phyloP scores from a whole-genome alignment of 2,329 filamentous ascomycete genomes.

The Oidium heveae region DNA sequence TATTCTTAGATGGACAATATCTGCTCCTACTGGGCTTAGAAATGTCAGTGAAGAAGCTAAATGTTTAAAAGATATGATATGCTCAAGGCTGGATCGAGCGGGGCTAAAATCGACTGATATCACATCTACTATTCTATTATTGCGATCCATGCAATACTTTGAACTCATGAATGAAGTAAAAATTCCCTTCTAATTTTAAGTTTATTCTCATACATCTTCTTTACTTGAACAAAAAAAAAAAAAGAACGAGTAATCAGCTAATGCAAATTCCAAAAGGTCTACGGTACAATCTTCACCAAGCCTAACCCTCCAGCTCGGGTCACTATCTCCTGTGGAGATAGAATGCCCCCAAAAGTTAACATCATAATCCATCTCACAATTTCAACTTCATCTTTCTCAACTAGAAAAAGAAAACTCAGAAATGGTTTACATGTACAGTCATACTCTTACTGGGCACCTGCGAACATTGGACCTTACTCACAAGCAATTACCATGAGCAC shows the following conservation, averaged over 20 bases:
- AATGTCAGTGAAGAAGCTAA: slow-evolving; percentile 24
- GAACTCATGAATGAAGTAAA: slow-evolving; percentile 34
- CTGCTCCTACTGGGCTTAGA: slow-evolving; percentile 2
- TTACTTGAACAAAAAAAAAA: no score
- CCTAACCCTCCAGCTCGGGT: slow-evolving; percentile 71
- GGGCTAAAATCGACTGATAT: slow-evolving; percentile 19
- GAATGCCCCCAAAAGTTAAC: slow-evolving; percentile 32
- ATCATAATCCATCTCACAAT: slow-evolving; percentile 31
- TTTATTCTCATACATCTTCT: no score
- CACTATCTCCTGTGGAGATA: slow-evolving; percentile 51
- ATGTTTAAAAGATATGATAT: slow-evolving; percentile 8
- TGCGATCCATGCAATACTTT: slow-evolving; percentile 64
- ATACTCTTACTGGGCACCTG: slow-evolving; percentile 87
- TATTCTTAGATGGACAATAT: neutral
- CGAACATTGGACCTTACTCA: slow-evolving; percentile 92
- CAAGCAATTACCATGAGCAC: slow-evolving; percentile 45
- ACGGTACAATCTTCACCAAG: slow-evolving; percentile 45
- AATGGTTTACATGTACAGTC: slow-evolving; percentile 70
- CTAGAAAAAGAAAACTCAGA: slow-evolving; percentile 14
- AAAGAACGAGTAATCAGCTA: neutral
- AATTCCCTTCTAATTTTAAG: no score
- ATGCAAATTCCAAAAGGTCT: slow-evolving; percentile 20
- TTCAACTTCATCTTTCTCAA: neutral
- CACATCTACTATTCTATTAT: slow-evolving; percentile 35
- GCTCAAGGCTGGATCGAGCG: slow-evolving; percentile 13